Conservation (phyloP, 2,329 filamentous ascomycete species). For the Nannizziopsis barbatae region DNA sequence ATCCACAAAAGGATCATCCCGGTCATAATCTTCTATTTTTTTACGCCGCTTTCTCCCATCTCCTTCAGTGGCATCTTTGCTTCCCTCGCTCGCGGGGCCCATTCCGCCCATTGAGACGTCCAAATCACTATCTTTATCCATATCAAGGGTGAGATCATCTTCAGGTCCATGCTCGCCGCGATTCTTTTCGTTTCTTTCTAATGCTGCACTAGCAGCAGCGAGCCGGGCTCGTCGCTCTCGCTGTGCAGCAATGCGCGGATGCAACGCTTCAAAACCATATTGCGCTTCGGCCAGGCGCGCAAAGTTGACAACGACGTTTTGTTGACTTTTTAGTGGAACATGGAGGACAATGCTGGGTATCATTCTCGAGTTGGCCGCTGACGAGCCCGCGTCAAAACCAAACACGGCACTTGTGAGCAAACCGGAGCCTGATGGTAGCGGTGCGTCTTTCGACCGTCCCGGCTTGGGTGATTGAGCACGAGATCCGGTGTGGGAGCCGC, state of each 20-base stretch:
- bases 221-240: conserved; percentile 79
- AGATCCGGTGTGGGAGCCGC: conserved; percentile 39
- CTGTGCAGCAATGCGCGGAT: conserved; percentile 80
- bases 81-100: conserved; percentile 46
- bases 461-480: conserved; percentile 47
- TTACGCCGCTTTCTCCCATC: conserved; percentile 58
- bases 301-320: conserved; percentile 90
- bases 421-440: conserved; percentile 51
- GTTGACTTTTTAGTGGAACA: conserved; percentile 67
- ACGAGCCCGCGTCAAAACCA: conserved; percentile 40
- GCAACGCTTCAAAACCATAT: conserved; percentile 88
- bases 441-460: conserved; percentile 43
- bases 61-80: conserved; percentile 46
- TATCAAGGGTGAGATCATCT: conserved; percentile 81
- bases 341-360: conserved; percentile 73
- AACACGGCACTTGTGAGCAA: conserved; percentile 52
- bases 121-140: conserved; percentile 55
- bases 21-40: conserved; percentile 56
- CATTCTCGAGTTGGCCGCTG: conserved; percentile 34
- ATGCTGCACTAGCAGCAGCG: conserved; percentile 71
- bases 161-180: conserved; percentile 67
- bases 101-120: conserved; percentile 34
- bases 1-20: conserved; percentile 62
- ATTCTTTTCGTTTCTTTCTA: conserved; percentile 63
- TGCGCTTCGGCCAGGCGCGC: conserved; percentile 84